Evolutionary conservation across 164 flowering plant species (phyloP), one percentile per base, ranked within the genome.

Genomic region (Vitis labrusca): DNA sequence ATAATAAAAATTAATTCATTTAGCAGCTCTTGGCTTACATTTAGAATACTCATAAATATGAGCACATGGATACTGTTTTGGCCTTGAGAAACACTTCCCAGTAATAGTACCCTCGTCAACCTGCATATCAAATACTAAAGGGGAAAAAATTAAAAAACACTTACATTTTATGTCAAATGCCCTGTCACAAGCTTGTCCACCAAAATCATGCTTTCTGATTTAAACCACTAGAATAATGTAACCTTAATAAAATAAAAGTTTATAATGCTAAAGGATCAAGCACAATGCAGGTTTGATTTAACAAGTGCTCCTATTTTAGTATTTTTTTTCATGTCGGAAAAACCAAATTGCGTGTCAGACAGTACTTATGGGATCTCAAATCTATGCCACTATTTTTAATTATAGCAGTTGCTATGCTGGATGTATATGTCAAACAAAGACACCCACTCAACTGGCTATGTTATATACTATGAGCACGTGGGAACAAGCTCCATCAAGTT

Each of bases 11-110:
- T 12, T 3, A 61, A 12, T n/a, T 65, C 29, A 14, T 37, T 14
- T 16, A 44, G 51, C 11, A 56, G 17, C 69, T 14, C 44, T 7
- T 48, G 10, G 52, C 94, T 85, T 81, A 94, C 98, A 75, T 83
- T 94, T 94, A 32, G 94, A 86, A 72, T 78, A 82, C 76, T 87
- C 94, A 64, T 94, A 94, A 63, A 85, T 73, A n/a, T 50, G 84
- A 80, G 93, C 88, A 74, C 15, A 92, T 48, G 92, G 97, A 76
- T 92, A 94, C 9, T 48, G 63, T 63, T 77, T 79, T 29, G 68
- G 69, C 65, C 59, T 68, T 50, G 73, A 68, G 62, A 79, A 79
- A 64, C 51, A 23, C 60, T 71, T 80, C 62, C 90, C 94, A 70
- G 82, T 60, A 65, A 92, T 79, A 62, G 81, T 73, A 65, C 80